Conservation (phyloP, 371 early-diverging fungal species). For the Mucor plumbeus region DNA sequence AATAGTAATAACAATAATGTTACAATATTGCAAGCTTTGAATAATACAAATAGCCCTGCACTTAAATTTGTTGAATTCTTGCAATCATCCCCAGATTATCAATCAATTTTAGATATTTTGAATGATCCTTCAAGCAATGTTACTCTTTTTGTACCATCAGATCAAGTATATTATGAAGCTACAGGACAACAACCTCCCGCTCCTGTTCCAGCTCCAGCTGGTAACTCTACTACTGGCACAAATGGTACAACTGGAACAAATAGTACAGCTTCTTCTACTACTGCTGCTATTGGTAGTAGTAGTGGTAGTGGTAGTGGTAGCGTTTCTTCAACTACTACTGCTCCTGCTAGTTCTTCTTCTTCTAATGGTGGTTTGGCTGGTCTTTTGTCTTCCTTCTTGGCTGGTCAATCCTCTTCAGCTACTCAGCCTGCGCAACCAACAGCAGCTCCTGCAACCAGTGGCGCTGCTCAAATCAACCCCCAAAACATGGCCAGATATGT, state of each 20-base stretch:
- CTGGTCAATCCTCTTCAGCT: background rate
- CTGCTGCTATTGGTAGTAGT: background rate
- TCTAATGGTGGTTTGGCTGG: background rate
- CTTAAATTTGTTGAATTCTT: constrained; percentile 32
- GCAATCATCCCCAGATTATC: constrained; percentile 33
- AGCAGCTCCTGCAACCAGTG: background rate
- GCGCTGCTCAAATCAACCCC: background rate
- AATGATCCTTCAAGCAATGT: constrained; percentile 29
- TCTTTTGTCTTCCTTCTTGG: background rate
- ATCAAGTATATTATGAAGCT: constrained; percentile 21
- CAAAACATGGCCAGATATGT: constrained; percentile 9
- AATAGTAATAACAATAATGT: background rate
- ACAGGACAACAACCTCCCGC: constrained; percentile 1
- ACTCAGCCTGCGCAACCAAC: background rate
- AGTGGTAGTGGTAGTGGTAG: too few relatives aligned
- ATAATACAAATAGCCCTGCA: constrained; percentile 42
- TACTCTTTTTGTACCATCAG: constrained; percentile 43
- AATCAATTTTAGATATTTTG: constrained; percentile 33
- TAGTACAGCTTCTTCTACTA: background rate
- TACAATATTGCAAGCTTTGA: constrained; percentile 36
- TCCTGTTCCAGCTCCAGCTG: background rate
- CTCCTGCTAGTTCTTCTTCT: background rate
- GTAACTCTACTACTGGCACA: background rate
- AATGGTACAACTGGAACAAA: background rate
- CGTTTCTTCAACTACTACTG: background rate